Base-by-base conservation (phyloP, 352 stramenopile species). In the Pythium coloratum region DNA sequence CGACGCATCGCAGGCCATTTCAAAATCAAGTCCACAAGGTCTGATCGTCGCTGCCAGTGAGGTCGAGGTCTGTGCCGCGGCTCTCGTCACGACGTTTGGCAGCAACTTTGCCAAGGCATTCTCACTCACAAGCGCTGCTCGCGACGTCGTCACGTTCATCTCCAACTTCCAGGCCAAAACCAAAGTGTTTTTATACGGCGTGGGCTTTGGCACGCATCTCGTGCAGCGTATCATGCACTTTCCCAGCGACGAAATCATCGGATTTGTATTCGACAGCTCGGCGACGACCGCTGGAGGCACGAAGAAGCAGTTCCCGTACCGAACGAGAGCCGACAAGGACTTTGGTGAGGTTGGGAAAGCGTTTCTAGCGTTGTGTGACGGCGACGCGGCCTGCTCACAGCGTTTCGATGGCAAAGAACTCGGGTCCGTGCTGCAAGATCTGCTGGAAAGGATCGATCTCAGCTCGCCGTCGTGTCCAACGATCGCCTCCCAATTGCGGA, bases 171-270 rank as follows among this genome's bases (percentile, higher is more conserved):
- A 89, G 49, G 18, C 77, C 28, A 49, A 73, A 12, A 81, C 76
- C 6, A 46, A 83, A 18, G 76, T 83, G 50, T 76, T 83, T 38
- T 65, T 92, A 0, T 94, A 94, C 70, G 82, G 82, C 0, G 62
- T 92, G 7, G 84, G 84, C 14, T 88, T 89, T 49, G 86, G 84
- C n/a, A 86, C 86, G 30, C 76, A 81, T 33, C 62, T 90, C 18
- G 76, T 85, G 9, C 80, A 92, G 69, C 70, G 85, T 3, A 59
- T 88, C n/a, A 76, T 91, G 71, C 80, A 89, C 59, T 80, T 86
- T 3, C 65, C 58, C 12, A 66, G 82, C 18, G 68, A 75, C 2
- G 68, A 86, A 46, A 71, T 92, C 56, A 59, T 75, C 7, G 83
- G 86, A 3, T 91, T 88, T 51, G 75, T 88, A 13, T 44, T 94